Conservation (phyloP, 192 early-diverging fungal genomes). For the Umbelopsis sp. region DNA sequence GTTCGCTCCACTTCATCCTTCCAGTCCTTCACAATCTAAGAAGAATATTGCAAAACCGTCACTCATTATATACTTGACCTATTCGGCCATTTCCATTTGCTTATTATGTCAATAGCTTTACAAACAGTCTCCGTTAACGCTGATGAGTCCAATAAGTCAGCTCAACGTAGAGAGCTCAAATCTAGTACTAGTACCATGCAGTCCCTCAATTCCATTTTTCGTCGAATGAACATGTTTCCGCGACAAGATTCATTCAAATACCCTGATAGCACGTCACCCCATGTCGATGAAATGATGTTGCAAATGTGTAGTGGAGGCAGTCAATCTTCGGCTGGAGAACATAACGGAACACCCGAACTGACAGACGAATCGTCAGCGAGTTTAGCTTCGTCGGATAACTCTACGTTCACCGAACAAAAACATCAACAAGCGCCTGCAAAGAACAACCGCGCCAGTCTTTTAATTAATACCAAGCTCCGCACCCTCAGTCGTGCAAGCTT, state of each 20-base stretch:
- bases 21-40: background rate
- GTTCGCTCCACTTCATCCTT: background rate
- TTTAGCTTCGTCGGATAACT: background rate
- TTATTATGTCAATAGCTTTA: background rate
- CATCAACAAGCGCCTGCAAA: background rate
- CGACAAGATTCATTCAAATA: constrained; percentile 6
- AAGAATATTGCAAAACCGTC: too few relatives aligned
- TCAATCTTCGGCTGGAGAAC: background rate
- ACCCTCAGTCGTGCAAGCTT: background rate
- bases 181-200: background rate
- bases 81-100: background rate
- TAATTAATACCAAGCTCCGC: constrained; percentile 16
- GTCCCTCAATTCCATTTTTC: constrained; percentile 2
- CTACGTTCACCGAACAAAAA: background rate
- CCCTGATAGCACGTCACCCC: constrained; percentile 10
- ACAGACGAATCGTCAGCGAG: background rate
- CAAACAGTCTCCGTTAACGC: background rate
- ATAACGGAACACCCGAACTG: background rate
- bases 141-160: background rate
- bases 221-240: constrained; percentile 13
- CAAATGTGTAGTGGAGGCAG: background rate
- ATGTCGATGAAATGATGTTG: constrained; percentile 3
- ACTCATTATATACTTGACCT: background rate
- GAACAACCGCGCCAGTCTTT: background rate
- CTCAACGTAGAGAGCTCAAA: background rate